These are phyloP conservation scores for Cercospora nicotianae DNA, from an alignment of 2,329 filamentous ascomycete genomes.

Conservation along the genomic window DNA sequence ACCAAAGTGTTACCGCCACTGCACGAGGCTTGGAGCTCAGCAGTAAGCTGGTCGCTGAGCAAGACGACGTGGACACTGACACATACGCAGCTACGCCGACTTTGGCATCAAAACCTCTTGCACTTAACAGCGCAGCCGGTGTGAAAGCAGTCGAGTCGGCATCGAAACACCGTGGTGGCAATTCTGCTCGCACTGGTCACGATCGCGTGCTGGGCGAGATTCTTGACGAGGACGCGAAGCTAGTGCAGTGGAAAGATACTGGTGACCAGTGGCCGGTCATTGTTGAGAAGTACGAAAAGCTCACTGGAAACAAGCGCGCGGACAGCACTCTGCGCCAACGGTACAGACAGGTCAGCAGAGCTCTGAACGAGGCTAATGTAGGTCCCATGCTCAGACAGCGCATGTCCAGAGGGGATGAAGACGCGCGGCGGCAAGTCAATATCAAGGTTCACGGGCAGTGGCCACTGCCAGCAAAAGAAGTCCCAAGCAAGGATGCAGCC, in stretches of 20 bases:
- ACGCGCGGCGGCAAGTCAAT: constrained; percentile 11
- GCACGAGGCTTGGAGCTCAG: not conserved
- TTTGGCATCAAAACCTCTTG: constrained; percentile 3
- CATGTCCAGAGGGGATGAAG: constrained; percentile 13
- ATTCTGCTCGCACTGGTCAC: not conserved
- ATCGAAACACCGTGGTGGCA: not conserved
- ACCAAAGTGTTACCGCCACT: not conserved
- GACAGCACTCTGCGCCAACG: constrained; percentile 17
- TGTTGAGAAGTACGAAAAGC: constrained; percentile 1
- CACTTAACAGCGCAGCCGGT: constrained; percentile 20
- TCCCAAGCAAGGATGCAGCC: not conserved
- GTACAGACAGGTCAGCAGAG: constrained; percentile 12
- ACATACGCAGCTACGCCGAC: not conserved
- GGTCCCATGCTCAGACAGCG: constrained; percentile 1
- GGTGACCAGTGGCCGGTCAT: constrained; percentile 16
- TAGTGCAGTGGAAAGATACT: constrained; percentile 21
- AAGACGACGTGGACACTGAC: not conserved
- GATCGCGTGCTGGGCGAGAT: constrained; percentile 18
- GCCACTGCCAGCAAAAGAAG: not conserved
- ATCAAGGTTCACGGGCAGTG: not conserved
- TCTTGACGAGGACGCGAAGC: constrained; percentile 15
- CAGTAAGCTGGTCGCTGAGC: not conserved
- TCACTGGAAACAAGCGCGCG: constrained; percentile 5
- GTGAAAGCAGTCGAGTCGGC: not conserved
- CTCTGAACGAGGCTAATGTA: constrained; percentile 9